Evolutionary conservation across 2,329 filamentous ascomycete species (phyloP), one percentile per base, ranked within the genome.

Genomic region (Myriangium duriaei): DNA sequence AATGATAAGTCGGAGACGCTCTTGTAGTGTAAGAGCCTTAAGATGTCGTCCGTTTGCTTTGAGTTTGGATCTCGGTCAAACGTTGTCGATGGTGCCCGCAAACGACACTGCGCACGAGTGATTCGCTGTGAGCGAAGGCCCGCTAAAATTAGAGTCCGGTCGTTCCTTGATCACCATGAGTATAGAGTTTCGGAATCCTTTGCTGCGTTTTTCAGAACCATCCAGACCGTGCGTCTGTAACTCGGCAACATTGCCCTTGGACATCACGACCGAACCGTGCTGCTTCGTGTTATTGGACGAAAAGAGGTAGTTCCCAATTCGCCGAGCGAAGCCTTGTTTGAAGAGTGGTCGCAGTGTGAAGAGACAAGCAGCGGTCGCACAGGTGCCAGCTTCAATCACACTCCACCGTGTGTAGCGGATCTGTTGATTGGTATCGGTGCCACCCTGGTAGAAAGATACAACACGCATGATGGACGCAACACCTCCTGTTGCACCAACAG

Each of bases 321-420:
- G 29, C 11, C 16, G n/a, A 18, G 28, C 36, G 30, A 32, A 39
- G 29, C 36, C 30, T 9, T 39, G 36, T 10, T 30, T 13, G 36
- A 39, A 32, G 14, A 39, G 16, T 12, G 36, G 36, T 4, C 36
- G 29, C 9, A 39, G 11, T 10, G 36, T 39, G 30, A 39, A 39
- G 30, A 39, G 36, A 28, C 36, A 39, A 11, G 32, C 36, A 13
- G 36, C 36, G 4, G 36, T 39, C 16, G 32, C 32, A 30, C 36
- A 39, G 3, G 36, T 39, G n/a, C 36, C 36, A 13, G 36, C 36
- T 19, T 39, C 36, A 21, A 39, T 39, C 29, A 39, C 16, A 15
- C 36, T 39, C 36, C 36, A 39, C 29, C 30, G 30, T 16, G 16
- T 32, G 30, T 39, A 39, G 7, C 19, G 29, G 30, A 39, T 32